A percentile compares a stretch with the other conserved stretches of the same genome.
Conservation (phyloP, 345 rosid species). For the Physaria fendleri region DNA sequence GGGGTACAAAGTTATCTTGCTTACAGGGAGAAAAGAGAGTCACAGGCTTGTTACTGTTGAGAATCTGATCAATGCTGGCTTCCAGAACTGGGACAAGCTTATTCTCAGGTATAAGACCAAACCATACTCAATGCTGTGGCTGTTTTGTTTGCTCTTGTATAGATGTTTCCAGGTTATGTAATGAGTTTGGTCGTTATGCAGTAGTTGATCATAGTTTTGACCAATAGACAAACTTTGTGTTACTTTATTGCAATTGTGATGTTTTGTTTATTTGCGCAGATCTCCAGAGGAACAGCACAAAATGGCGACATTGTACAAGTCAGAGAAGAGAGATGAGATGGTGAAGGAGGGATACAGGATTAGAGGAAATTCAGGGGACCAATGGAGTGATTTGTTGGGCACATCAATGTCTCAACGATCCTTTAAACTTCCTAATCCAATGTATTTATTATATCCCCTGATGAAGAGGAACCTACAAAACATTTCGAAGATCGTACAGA, state of each 20-base stretch:
- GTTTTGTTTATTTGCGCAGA: constrained; percentile 31
- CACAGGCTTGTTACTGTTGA: constrained; percentile 54
- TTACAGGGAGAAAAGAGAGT: constrained; percentile 70
- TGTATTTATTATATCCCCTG: constrained; percentile 77
- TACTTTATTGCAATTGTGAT: background rate
- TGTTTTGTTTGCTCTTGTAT: too few species aligned
- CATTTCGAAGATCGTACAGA: background rate
- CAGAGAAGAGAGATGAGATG: constrained; percentile 79
- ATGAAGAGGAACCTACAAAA: constrained; percentile 4
- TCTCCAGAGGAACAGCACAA: constrained; percentile 49
- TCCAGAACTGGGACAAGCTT: constrained; percentile 75
- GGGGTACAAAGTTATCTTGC: constrained; percentile 73
- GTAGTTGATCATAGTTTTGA: background rate
- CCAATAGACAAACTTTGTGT: background rate
- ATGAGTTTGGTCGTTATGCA: background rate
- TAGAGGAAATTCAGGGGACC: constrained; percentile 85
- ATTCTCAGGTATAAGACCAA: constrained; percentile 68
- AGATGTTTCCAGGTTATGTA: background rate
- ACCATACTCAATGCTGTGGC: background rate
- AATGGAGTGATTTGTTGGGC: constrained; percentile 89
- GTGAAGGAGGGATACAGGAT: constrained; percentile 60
- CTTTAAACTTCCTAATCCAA: constrained; percentile 83
- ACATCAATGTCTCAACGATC: constrained; percentile 53
- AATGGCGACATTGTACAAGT: constrained; percentile 42
- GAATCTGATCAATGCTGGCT: constrained; percentile 63